A percentile compares a stretch with the other conserved stretches of the same genome.
These are phyloP conservation scores for Saccharomycopsis sp. DNA, from an alignment of 805 yeast species.

Conservation along the genomic window DNA sequence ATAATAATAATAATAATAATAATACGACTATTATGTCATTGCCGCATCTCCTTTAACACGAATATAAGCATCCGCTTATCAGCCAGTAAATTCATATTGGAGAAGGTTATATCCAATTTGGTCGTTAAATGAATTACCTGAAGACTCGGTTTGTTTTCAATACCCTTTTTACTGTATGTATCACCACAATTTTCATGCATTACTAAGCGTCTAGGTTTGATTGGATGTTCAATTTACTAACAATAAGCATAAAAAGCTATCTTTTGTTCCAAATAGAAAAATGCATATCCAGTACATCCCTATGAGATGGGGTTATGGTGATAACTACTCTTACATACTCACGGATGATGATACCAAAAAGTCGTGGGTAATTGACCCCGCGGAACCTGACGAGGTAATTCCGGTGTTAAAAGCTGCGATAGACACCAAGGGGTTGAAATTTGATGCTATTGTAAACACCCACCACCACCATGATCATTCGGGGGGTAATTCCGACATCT, in stretches of 20 bases:
- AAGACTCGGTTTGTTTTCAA: background rate
- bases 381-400: constrained; percentile 61
- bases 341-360: constrained; percentile 58
- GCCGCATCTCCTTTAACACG: background rate
- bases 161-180: background rate
- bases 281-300: constrained; percentile 84
- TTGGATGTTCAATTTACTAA: background rate
- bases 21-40: background rate
- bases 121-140: background rate
- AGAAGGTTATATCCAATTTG: background rate
- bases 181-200: background rate
- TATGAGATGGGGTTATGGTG: constrained; percentile 94
- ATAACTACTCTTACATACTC: constrained; percentile 80
- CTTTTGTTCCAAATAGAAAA: constrained; percentile 28
- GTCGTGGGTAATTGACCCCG: constrained; percentile 90
- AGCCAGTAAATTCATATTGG: background rate
- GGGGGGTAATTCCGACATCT: constrained; percentile 59
- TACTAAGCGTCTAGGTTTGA: background rate
- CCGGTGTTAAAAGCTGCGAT: constrained; percentile 11
- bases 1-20: too few species aligned
- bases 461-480: constrained; percentile 97
- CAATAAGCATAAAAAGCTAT: background rate
- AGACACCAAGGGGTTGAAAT: constrained; percentile 32
- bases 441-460: constrained; percentile 82
- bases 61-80: too few species aligned